Evolutionary conservation across 2,329 filamentous ascomycete species (phyloP).

Genomic region (Xylariaceae sp.): DNA sequence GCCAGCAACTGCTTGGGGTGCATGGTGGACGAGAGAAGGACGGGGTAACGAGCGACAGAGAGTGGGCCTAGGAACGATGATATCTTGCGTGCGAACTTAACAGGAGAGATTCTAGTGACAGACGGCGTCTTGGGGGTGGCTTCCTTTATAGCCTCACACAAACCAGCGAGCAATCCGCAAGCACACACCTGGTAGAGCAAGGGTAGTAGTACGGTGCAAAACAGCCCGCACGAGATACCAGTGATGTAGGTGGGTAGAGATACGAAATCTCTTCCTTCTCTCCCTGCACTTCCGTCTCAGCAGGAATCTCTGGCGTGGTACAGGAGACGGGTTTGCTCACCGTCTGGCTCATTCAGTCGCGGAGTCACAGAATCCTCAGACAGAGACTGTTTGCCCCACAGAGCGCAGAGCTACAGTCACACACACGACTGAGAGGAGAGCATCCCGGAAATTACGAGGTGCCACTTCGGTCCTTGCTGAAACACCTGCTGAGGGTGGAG

Average conservation of each 20-base stretch:
- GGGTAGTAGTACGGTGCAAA: slow-evolving; percentile 3
- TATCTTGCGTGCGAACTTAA: not conserved
- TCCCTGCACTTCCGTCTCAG: not conserved
- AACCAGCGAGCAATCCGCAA: not conserved
- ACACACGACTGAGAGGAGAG: slow-evolving; percentile 16
- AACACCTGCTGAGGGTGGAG: slow-evolving; percentile 14
- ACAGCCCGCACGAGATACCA: not conserved
- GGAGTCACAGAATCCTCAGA: slow-evolving; percentile 2
- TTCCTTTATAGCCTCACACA: slow-evolving; percentile 7
- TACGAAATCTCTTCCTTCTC: not conserved
- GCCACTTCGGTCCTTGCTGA: slow-evolving; percentile 24
- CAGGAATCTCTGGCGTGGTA: slow-evolving; percentile 10
- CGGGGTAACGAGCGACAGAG: slow-evolving; percentile 6
- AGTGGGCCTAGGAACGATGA: not conserved
- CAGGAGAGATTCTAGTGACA: not conserved
- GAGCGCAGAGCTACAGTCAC: slow-evolving; percentile 18
- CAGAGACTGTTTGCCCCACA: slow-evolving; percentile 22
- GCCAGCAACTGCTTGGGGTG: not conserved
- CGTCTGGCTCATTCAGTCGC: slow-evolving; percentile 6
- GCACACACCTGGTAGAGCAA: slow-evolving; percentile 1
- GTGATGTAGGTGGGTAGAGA: not conserved
- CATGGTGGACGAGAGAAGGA: slow-evolving; percentile 15
- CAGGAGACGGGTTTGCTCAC: slow-evolving; percentile 14
- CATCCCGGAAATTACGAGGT: slow-evolving; percentile 24
- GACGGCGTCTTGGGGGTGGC: not conserved